A percentile compares a stretch with the other conserved stretches of the same genome.
Evolutionary conservation across 768 basidiomycete genomes (phyloP).

Genomic region (Dioszegia crocea): DNA sequence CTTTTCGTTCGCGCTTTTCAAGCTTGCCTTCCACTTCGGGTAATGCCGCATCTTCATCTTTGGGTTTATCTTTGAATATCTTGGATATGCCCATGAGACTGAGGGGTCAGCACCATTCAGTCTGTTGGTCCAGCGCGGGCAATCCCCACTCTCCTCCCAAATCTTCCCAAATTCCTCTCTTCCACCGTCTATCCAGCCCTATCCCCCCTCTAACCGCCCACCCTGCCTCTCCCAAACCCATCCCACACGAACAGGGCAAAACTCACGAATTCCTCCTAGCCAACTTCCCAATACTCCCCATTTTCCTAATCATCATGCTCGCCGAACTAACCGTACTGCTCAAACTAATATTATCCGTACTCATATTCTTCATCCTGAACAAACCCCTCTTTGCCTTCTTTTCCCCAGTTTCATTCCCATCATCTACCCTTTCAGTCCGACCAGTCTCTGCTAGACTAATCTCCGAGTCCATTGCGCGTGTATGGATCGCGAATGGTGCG

Average conservation of each 20-base stretch:
- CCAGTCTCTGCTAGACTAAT: constrained; percentile 35
- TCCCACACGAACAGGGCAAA: not conserved
- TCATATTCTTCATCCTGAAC: constrained; percentile 85
- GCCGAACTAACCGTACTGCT: constrained; percentile 91
- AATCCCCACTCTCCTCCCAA: no score
- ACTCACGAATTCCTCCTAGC: constrained; percentile 66
- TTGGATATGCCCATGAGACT: constrained; percentile 86
- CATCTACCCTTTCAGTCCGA: constrained; percentile 21
- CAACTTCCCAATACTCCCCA: constrained; percentile 80
- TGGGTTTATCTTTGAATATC: constrained; percentile 79
- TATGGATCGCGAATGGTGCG: constrained; percentile 27
- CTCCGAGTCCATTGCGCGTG: constrained; percentile 31
- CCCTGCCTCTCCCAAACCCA: no score
- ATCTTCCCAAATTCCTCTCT: no score
- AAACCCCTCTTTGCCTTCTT: constrained; percentile 56
- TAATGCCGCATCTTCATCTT: constrained; percentile 57
- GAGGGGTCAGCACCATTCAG: constrained; percentile 1
- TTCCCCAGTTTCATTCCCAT: constrained; percentile 41
- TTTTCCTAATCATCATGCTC: constrained; percentile 92
- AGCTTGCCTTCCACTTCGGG: constrained; percentile 50
- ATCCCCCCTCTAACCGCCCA: no score
- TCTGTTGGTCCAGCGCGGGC: no score
- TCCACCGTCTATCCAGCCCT: no score
- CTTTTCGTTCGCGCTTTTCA: constrained; percentile 43
- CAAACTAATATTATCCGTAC: constrained; percentile 91